These are phyloP conservation scores for Populus pruinosa DNA, from an alignment of 345 rosid species.

Conservation along the genomic window DNA sequence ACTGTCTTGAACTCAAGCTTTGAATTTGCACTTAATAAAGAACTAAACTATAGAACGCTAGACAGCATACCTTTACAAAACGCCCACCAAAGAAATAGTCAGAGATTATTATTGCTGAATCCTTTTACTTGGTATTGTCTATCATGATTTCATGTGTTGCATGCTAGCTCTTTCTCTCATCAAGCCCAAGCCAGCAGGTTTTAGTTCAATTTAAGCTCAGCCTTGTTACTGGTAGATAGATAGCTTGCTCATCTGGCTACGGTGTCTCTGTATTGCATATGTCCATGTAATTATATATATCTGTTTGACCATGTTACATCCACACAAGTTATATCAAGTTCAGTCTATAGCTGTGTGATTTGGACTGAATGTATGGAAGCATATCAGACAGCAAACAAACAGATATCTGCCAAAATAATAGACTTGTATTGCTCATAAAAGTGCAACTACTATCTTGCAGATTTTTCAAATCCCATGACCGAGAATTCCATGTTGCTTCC, in stretches of 20 bases:
- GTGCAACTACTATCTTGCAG: conserved; percentile 35
- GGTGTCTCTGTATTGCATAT: neutral
- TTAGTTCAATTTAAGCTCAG: neutral
- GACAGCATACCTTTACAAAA: neutral
- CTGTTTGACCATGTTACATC: neutral
- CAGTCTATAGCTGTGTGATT: neutral
- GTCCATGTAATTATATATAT: neutral
- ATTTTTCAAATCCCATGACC: conserved; percentile 76
- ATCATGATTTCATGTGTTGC: neutral
- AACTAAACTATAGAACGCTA: neutral
- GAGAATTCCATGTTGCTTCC: conserved; percentile 95
- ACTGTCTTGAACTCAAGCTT: neutral
- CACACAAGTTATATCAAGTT: neutral
- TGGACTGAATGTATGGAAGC: neutral
- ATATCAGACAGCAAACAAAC: neutral
- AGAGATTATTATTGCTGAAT: neutral
- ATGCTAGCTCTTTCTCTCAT: neutral
- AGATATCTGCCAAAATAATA: neutral
- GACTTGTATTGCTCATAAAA: neutral
- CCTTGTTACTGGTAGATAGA: neutral
- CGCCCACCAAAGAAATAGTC: neutral
- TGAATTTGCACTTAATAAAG: neutral
- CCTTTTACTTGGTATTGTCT: neutral
- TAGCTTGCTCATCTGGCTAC: neutral
- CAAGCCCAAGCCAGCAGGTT: neutral